These are phyloP conservation scores for Mycena citricolor DNA, from an alignment of 1,284 basidiomycete genomes.

Conservation along the genomic window DNA sequence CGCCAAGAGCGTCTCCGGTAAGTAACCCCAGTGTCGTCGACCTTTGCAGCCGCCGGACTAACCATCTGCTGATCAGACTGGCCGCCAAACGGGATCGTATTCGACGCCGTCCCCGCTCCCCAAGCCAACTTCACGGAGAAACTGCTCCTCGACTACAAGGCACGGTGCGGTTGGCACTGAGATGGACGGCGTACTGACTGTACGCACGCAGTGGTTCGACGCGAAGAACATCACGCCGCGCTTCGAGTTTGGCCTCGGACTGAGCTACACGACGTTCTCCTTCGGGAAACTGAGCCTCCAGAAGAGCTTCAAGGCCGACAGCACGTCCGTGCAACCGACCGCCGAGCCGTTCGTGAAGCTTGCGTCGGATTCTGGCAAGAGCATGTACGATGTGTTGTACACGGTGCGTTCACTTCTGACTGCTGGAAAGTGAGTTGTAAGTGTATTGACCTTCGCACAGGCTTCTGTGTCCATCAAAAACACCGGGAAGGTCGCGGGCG, in stretches of 20 bases:
- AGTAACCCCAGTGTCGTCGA: conserved; percentile 26
- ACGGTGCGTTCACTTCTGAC: conserved; percentile 2
- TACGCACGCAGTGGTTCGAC: conserved; percentile 11
- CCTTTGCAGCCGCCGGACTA: conserved; percentile 50
- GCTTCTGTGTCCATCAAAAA: conserved; percentile 9
- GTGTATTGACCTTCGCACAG: not conserved
- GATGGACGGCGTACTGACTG: not conserved
- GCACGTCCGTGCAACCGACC: conserved; percentile 11
- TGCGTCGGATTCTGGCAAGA: not conserved
- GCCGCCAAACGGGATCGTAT: conserved; percentile 12
- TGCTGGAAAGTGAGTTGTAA: not conserved
- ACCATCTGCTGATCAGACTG: conserved; percentile 39
- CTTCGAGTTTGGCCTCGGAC: conserved; percentile 10
- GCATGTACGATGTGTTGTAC: conserved; percentile 15
- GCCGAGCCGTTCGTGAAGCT: conserved; percentile 8
- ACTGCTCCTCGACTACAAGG: conserved; percentile 16
- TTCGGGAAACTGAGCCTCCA: conserved; percentile 7
- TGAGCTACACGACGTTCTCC: conserved; percentile 11
- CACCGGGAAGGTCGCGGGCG: conserved; percentile 3
- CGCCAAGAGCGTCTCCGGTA: conserved; percentile 9
- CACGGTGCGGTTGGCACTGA: not conserved
- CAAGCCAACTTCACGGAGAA: conserved; percentile 16
- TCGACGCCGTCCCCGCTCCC: conserved; percentile 7
- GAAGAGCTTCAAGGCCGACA: conserved; percentile 10
- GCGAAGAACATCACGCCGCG: conserved; percentile 16